These are phyloP conservation scores for Blepharisma stoltei DNA, from an alignment of 73 alveolate species.

Conservation along the genomic window DNA sequence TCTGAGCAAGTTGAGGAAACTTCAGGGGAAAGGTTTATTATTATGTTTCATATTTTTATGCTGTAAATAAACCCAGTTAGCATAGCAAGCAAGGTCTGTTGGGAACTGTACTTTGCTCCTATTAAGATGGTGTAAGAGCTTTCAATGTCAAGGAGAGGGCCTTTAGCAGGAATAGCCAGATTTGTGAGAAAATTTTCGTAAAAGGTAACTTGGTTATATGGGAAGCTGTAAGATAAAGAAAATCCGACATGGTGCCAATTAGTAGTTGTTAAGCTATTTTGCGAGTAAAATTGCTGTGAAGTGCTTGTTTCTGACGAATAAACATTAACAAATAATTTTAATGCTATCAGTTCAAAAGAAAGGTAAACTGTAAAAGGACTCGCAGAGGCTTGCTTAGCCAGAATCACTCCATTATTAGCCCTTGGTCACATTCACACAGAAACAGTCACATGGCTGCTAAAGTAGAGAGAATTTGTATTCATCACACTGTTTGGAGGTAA, in stretches of 20 bases:
- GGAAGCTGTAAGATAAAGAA: too few relatives aligned
- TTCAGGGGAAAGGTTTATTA: not conserved
- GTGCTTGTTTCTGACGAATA: not conserved
- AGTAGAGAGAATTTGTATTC: not conserved
- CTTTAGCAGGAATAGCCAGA: not conserved
- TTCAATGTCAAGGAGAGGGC: not conserved
- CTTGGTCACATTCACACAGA: slow-evolving; percentile 3
- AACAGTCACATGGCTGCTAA: not conserved
- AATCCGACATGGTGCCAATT: too few relatives aligned
- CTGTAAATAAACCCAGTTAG: slow-evolving; percentile 9
- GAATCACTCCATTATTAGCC: not conserved
- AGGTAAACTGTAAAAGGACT: not conserved
- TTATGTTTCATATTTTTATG: not conserved
- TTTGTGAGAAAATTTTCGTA: too few relatives aligned
- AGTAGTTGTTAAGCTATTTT: too few relatives aligned
- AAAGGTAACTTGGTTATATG: too few relatives aligned
- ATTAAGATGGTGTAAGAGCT: not conserved
- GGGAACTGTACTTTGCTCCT: not conserved
- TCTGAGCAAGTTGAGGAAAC: not conserved
- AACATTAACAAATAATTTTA: not conserved
- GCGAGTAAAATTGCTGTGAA: too few relatives aligned
- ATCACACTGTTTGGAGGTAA: not conserved
- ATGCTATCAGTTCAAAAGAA: not conserved
- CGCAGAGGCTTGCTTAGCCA: not conserved
- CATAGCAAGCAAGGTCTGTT: not conserved